These are phyloP conservation scores for Xerocomus cyaneibrunnescens DNA, from an alignment of 1,284 basidiomycete genomes.

Conservation along the genomic window DNA sequence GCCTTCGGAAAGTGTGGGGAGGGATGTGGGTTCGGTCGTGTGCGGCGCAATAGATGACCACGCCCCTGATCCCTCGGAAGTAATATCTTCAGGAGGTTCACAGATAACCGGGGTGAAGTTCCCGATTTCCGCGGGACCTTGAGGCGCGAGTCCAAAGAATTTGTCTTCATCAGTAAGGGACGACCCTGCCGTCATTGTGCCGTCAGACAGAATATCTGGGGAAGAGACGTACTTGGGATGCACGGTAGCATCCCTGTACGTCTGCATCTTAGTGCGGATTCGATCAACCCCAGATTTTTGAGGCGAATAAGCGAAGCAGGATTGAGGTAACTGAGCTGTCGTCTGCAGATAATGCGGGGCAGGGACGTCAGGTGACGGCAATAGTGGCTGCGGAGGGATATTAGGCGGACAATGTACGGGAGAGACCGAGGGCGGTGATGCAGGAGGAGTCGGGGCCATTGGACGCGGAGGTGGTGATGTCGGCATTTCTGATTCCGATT, in stretches of 20 bases:
- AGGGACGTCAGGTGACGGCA: conserved; percentile 14
- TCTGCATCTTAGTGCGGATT: conserved; percentile 8
- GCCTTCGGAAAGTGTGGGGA: conserved; percentile 14
- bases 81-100: conserved; percentile 33
- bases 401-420: conserved; percentile 12
- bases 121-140: conserved; percentile 29
- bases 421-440: conserved; percentile 17
- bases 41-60: conserved; percentile 14
- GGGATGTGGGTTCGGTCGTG: conserved; percentile 11
- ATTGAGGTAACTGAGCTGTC: conserved; percentile 32
- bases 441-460: conserved; percentile 16
- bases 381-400: conserved; percentile 16
- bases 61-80: conserved; percentile 20
- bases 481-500: conserved; percentile 22
- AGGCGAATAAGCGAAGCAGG: conserved; percentile 17
- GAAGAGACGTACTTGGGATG: conserved; percentile 19
- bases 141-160: conserved; percentile 14
- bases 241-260: conserved; percentile 16
- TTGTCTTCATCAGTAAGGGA: conserved; percentile 12
- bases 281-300: conserved; percentile 34
- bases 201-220: conserved; percentile 16
- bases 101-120: conserved; percentile 29
- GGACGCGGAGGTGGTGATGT: conserved; percentile 23
- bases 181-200: conserved; percentile 22
- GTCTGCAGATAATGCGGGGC: conserved; percentile 28